Evolutionary conservation across 371 early-diverging fungal genomes (phyloP).

Genomic region (Coemansia sp.): DNA sequence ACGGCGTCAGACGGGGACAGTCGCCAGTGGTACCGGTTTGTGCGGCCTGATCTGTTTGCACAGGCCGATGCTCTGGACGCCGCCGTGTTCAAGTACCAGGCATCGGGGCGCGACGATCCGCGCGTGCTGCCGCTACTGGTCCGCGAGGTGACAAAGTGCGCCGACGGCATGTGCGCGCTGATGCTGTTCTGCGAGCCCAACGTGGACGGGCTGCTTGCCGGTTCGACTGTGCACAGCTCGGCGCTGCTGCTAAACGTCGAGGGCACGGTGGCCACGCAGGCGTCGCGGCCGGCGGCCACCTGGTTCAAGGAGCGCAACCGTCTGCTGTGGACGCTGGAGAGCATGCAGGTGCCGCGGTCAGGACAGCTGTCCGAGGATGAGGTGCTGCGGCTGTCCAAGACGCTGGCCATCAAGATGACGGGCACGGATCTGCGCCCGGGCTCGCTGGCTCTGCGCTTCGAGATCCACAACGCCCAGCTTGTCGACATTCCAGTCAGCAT

Average conservation of each 20-base stretch:
- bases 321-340: slow-evolving; percentile 37
- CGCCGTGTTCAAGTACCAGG: slow-evolving; percentile 42
- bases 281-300: slow-evolving; percentile 34
- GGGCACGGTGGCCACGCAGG: slow-evolving; percentile 26
- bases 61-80: slow-evolving; percentile 18
- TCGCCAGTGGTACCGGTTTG: slow-evolving; percentile 46
- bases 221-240: slow-evolving; percentile 15
- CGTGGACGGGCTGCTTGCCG: slow-evolving; percentile 16
- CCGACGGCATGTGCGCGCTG: slow-evolving; percentile 11
- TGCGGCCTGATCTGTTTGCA: slow-evolving; percentile 47
- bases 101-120: background rate
- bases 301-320: slow-evolving; percentile 45
- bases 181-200: slow-evolving; percentile 39
- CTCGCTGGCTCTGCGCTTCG: slow-evolving; percentile 30
- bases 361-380: background rate
- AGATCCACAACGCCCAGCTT: slow-evolving; percentile 6
- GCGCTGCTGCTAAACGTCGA: slow-evolving; percentile 31
- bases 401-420: slow-evolving; percentile 22
- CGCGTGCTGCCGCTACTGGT: slow-evolving; percentile 19
- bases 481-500: slow-evolving; percentile 22
- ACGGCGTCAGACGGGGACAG: slow-evolving; percentile 21
- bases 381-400: slow-evolving; percentile 1
- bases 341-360: slow-evolving; percentile 14
- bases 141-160: background rate
- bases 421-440: slow-evolving; percentile 17